Evolutionary conservation across 441 rosid genomes (phyloP).

Genomic region (Isatis lusitanica): DNA sequence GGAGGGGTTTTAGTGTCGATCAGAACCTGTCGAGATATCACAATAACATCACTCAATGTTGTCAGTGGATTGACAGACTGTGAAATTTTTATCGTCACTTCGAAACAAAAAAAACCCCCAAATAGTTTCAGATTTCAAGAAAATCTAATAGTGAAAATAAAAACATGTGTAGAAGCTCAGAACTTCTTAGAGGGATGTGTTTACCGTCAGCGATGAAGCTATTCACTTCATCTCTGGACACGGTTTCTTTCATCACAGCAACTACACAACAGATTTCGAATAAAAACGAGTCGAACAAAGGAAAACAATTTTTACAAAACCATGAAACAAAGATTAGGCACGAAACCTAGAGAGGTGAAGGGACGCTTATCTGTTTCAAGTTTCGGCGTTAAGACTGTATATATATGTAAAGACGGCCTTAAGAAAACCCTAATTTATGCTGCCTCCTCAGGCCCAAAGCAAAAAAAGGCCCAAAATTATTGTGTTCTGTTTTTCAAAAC

Average conservation of each 20-base stretch:
- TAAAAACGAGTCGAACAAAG: not conserved
- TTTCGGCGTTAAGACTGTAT: not conserved
- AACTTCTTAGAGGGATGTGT: slow-evolving; percentile 43
- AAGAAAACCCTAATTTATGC: not conserved
- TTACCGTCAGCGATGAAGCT: slow-evolving; percentile 29
- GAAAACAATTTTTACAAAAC: not conserved
- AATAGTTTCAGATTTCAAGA: not conserved
- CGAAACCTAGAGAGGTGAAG: not conserved
- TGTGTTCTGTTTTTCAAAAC: too few species aligned
- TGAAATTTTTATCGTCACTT: slow-evolving; percentile 37
- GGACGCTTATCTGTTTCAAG: not conserved
- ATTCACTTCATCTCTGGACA: slow-evolving; percentile 27
- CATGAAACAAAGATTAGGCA: not conserved
- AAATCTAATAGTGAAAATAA: not conserved
- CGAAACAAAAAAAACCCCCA: not conserved
- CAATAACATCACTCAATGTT: slow-evolving; percentile 29
- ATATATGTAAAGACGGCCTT: not conserved
- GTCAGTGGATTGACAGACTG: slow-evolving; percentile 42
- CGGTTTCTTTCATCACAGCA: slow-evolving; percentile 30
- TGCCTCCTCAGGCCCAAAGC: not conserved
- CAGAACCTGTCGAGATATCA: slow-evolving; percentile 40
- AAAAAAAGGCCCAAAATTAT: too few species aligned
- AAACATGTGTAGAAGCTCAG: slow-evolving; percentile 24
- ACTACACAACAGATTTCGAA: not conserved
- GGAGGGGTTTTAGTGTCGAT: not conserved